Conservation (phyloP, 2,329 filamentous ascomycete genomes). For the Paramyrothecium roridum region DNA sequence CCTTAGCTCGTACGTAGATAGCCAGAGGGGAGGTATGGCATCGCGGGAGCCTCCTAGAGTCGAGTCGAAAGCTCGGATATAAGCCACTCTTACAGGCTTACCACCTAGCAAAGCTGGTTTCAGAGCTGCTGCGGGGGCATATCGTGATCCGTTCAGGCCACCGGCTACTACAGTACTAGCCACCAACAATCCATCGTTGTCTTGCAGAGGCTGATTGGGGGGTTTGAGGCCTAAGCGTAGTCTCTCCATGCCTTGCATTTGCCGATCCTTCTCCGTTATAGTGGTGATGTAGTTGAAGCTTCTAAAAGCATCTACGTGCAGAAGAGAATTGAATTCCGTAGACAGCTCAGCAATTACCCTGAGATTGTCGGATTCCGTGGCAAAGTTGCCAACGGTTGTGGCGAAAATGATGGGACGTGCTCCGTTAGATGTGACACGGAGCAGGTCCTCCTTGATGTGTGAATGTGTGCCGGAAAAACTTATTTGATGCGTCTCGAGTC, state of each 20-base stretch:
- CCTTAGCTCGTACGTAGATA: background rate
- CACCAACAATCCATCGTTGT: background rate
- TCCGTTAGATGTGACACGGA: background rate
- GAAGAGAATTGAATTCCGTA: background rate
- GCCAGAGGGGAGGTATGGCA: slow-evolving; percentile 1
- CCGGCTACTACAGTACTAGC: background rate
- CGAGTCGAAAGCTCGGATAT: slow-evolving; percentile 2
- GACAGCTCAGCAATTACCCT: background rate
- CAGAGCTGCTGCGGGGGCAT: background rate
- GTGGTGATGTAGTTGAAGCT: background rate
- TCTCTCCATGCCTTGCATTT: background rate
- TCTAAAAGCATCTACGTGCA: background rate
- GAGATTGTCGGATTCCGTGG: background rate
- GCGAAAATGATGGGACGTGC: background rate
- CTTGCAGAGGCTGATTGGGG: background rate
- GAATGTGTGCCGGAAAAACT: background rate
- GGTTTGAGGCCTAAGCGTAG: background rate
- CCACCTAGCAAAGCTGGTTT: background rate
- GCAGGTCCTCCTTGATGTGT: background rate
- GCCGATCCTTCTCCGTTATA: background rate
- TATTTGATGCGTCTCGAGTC: background rate
- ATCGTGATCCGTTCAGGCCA: background rate
- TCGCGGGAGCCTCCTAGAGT: background rate
- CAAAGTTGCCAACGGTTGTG: background rate
- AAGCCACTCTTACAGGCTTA: background rate